phyloP scores from a whole-genome alignment of 2,329 filamentous ascomycete species.

The Scedosporium boydii region DNA sequence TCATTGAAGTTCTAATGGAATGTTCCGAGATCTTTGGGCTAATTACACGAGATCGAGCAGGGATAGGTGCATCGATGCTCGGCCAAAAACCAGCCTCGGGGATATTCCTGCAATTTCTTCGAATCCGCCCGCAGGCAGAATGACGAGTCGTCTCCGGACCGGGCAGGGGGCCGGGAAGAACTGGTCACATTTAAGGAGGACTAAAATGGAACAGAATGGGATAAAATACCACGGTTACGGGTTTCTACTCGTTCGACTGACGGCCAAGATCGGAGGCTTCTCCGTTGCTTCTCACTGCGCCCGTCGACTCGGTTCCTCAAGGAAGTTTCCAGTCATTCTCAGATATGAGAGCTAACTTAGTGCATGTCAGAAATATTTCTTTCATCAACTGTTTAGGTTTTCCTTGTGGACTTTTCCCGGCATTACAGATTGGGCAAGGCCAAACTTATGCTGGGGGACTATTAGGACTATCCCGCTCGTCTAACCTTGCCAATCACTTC shows the following conservation, averaged over 20 bases:
- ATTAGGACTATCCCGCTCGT: neutral
- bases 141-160: neutral
- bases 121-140: neutral
- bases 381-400: too few relatives aligned
- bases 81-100: neutral
- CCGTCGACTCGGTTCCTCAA: neutral
- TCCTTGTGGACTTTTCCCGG: neutral
- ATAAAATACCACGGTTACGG: neutral
- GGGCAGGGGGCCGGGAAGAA: neutral
- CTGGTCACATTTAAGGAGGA: neutral
- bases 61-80: neutral
- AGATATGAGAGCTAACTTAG: neutral
- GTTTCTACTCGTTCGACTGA: neutral
- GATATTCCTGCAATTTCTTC: neutral
- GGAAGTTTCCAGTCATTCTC: neutral
- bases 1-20: neutral
- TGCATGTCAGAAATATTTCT: too few relatives aligned
- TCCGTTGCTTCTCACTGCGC: neutral
- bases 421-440: neutral
- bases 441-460: neutral
- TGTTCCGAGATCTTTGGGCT: neutral
- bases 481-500: slow-evolving; percentile 1
- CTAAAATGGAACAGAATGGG: neutral
- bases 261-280: neutral
- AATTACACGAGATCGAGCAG: neutral